Conservation (phyloP, 306 rosid genomes). For the Acacia crassicarpa region DNA sequence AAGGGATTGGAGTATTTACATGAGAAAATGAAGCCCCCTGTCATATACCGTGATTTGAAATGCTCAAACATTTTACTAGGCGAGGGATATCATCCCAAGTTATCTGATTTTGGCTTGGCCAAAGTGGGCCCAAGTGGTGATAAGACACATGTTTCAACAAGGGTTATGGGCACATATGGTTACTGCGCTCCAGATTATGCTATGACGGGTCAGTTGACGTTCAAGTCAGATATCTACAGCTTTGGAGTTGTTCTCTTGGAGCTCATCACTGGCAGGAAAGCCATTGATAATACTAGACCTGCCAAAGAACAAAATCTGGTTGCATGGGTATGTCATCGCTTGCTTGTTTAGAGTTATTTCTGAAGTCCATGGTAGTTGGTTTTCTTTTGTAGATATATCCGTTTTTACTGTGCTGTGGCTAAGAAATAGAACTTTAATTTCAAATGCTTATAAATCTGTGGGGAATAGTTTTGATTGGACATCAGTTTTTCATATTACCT, state of each 20-base stretch:
- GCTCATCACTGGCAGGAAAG: slow-evolving; percentile 81
- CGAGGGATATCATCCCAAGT: slow-evolving; percentile 70
- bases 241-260: slow-evolving; percentile 96
- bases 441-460: neutral
- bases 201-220: slow-evolving; percentile 81
- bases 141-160: slow-evolving; percentile 75
- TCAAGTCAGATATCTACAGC: slow-evolving; percentile 88
- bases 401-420: slow-evolving; percentile 6
- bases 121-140: slow-evolving; percentile 81
- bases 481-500: neutral
- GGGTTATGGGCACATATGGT: slow-evolving; percentile 89
- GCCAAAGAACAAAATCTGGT: slow-evolving; percentile 70
- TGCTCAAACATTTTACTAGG: slow-evolving; percentile 88
- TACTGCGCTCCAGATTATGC: slow-evolving; percentile 91
- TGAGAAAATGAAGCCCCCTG: slow-evolving; percentile 68
- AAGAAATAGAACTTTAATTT: neutral
- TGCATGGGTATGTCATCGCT: slow-evolving; percentile 67
- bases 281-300: slow-evolving; percentile 52
- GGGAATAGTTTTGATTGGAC: slow-evolving; percentile 6
- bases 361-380: slow-evolving; percentile 8
- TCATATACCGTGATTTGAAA: slow-evolving; percentile 82
- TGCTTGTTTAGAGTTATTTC: neutral
- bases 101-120: slow-evolving; percentile 92
- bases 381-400: slow-evolving; percentile 4
- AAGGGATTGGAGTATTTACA: slow-evolving; percentile 91